Percentiles rank a stretch among this genome's conserved stretches.
Evolutionary conservation across 192 early-diverging fungal species (phyloP).

Genomic region (Coemansia brasiliensis): DNA sequence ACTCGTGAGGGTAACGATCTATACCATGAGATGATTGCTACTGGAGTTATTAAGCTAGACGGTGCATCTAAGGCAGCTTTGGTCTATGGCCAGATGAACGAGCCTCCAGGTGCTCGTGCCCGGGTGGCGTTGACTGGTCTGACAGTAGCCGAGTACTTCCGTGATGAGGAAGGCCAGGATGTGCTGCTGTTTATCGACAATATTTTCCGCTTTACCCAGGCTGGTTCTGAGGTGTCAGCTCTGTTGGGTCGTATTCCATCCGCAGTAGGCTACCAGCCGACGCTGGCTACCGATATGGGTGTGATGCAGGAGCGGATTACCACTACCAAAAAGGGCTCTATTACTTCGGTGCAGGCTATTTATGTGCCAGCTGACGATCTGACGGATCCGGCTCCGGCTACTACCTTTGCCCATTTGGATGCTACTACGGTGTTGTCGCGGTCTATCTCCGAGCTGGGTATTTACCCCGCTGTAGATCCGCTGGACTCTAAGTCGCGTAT

Average conservation of each 20-base stretch:
- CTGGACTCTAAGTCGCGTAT: slow-evolving; percentile 98
- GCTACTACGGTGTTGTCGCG: slow-evolving; percentile 99
- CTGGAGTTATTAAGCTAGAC: slow-evolving; percentile 95
- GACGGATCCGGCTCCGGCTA: slow-evolving; percentile 99
- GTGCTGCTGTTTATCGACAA: slow-evolving; percentile 99
- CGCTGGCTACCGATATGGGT: slow-evolving; percentile 98
- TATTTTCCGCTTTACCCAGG: slow-evolving; percentile 99
- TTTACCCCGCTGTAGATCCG: slow-evolving; percentile 98
- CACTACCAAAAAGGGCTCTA: slow-evolving; percentile 99
- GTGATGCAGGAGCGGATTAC: slow-evolving; percentile 99
- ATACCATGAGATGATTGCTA: slow-evolving; percentile 97
- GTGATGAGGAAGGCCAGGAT: slow-evolving; percentile 99
- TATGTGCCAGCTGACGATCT: slow-evolving; percentile 99
- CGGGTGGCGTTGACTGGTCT: slow-evolving; percentile 97
- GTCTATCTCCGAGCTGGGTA: slow-evolving; percentile 98
- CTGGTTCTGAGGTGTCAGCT: slow-evolving; percentile 99
- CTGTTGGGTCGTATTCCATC: slow-evolving; percentile 99
- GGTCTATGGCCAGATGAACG: slow-evolving; percentile 99
- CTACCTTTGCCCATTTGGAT: slow-evolving; percentile 98
- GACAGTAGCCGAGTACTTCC: slow-evolving; percentile 99
- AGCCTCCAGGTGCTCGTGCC: slow-evolving; percentile 97
- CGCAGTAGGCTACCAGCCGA: slow-evolving; percentile 99
- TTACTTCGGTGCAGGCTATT: slow-evolving; percentile 97
- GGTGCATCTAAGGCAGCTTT: slow-evolving; percentile 93
- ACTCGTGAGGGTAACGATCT: slow-evolving; percentile 99